A percentile compares a stretch with the other conserved stretches of the same genome.
These are phyloP conservation scores for Urtica urens DNA, from an alignment of 306 rosid genomes.

Conservation along the genomic window DNA sequence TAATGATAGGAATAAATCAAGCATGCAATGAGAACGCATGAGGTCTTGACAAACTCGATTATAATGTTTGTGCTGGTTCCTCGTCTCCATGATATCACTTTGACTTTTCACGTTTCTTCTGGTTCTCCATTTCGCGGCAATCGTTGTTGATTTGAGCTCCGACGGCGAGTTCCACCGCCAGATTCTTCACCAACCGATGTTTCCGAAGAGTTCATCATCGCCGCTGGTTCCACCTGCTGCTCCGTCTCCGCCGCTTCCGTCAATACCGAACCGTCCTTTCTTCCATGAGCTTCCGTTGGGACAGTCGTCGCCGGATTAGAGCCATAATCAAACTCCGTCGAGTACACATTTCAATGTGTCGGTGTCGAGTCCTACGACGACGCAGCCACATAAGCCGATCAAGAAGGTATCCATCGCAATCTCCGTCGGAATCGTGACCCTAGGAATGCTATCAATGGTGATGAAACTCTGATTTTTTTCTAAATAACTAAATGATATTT, in stretches of 20 bases:
- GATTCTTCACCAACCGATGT: constrained; percentile 75
- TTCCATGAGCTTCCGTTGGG: constrained; percentile 57
- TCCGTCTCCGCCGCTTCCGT: constrained; percentile 22
- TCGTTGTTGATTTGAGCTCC: not conserved
- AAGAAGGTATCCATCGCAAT: constrained; percentile 66
- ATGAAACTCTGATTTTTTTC: too few species aligned
- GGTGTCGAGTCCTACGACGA: constrained; percentile 50
- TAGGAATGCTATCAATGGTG: constrained; percentile 94
- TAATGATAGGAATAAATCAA: too few species aligned
- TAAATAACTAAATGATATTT: too few species aligned
- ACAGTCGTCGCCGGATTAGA: constrained; percentile 16
- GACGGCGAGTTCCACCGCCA: constrained; percentile 24
- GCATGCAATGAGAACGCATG: too few species aligned
- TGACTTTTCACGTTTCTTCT: constrained; percentile 26
- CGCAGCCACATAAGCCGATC: constrained; percentile 58
- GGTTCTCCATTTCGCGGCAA: constrained; percentile 9
- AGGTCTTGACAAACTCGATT: too few species aligned
- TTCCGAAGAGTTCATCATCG: constrained; percentile 47
- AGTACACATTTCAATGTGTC: constrained; percentile 23
- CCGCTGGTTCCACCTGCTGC: constrained; percentile 28
- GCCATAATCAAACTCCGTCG: constrained; percentile 25
- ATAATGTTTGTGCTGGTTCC: too few species aligned
- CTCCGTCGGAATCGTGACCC: constrained; percentile 82
- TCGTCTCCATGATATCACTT: constrained; percentile 37
- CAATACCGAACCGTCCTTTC: constrained; percentile 46